Conservation (phyloP, 768 basidiomycete genomes). For the Boletus sensibilis region DNA sequence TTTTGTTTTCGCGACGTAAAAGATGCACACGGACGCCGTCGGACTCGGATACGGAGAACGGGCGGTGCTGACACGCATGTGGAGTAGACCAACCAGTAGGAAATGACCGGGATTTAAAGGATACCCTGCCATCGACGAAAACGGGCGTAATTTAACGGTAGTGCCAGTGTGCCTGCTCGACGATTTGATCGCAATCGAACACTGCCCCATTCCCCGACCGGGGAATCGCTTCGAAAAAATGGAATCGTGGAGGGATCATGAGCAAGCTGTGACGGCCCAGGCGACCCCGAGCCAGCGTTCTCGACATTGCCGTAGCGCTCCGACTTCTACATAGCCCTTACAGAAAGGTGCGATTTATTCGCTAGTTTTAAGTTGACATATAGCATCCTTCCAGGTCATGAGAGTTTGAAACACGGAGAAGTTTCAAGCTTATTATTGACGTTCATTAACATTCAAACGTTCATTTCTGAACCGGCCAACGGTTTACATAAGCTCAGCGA, state of each 20-base stretch:
- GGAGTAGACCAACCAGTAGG: constrained; percentile 6
- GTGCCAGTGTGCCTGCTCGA: background rate
- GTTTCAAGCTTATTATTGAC: constrained; percentile 28
- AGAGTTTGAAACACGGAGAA: constrained; percentile 27
- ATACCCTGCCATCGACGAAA: background rate
- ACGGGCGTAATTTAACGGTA: background rate
- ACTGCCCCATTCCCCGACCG: background rate
- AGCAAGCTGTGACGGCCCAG: background rate
- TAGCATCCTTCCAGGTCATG: constrained; percentile 16
- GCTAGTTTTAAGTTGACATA: constrained; percentile 7
- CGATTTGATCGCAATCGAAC: constrained; percentile 6
- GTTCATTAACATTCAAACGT: constrained; percentile 6
- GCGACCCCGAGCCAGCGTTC: constrained; percentile 5
- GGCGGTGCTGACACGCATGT: background rate
- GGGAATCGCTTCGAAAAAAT: constrained; percentile 18
- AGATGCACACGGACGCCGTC: constrained; percentile 3
- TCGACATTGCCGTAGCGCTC: constrained; percentile 24
- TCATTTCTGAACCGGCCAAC: constrained; percentile 13
- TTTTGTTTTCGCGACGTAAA: constrained; percentile 26
- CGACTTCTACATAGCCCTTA: background rate
- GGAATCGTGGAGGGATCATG: constrained; percentile 7
- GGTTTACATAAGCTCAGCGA: constrained; percentile 18
- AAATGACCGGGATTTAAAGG: constrained; percentile 5
- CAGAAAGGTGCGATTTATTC: background rate
- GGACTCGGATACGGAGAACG: background rate